These are phyloP conservation scores for Immersiporthe knoxdaviesiana DNA, from an alignment of 2,329 filamentous ascomycete genomes.

Conservation along the genomic window DNA sequence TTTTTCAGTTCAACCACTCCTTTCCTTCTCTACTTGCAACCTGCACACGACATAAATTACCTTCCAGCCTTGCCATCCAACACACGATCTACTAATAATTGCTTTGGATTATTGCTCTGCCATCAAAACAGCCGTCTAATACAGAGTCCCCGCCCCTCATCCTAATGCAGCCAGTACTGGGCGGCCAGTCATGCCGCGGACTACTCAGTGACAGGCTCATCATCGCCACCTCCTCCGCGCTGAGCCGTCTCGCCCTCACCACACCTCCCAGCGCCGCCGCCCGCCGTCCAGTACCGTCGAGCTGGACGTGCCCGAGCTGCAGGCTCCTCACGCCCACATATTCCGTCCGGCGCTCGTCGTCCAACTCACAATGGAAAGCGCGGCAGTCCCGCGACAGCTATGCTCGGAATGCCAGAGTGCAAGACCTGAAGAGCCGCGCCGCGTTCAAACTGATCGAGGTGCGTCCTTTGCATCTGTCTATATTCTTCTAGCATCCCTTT, in stretches of 20 bases:
- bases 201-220: slow-evolving; percentile 21
- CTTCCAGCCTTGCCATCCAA: neutral
- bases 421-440: slow-evolving; percentile 84
- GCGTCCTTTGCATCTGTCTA: slow-evolving; percentile 29
- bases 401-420: slow-evolving; percentile 74
- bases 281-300: neutral
- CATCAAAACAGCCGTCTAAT: neutral
- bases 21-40: too few relatives aligned
- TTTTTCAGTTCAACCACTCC: slow-evolving; percentile 2
- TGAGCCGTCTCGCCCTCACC: slow-evolving; percentile 24
- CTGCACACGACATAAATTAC: neutral
- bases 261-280: neutral
- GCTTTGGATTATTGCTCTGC: neutral
- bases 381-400: slow-evolving; percentile 76
- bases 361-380: slow-evolving; percentile 75
- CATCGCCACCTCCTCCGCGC: slow-evolving; percentile 6
- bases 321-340: neutral
- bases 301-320: neutral
- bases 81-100: neutral
- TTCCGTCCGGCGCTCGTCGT: neutral
- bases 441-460: slow-evolving; percentile 93
- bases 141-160: neutral
- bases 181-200: slow-evolving; percentile 13
- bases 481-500: neutral
- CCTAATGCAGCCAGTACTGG: neutral